Evolutionary conservation across 192 early-diverging fungal species (phyloP), one percentile per base, ranked within the genome.

Genomic region (Coemansia pectinata): DNA sequence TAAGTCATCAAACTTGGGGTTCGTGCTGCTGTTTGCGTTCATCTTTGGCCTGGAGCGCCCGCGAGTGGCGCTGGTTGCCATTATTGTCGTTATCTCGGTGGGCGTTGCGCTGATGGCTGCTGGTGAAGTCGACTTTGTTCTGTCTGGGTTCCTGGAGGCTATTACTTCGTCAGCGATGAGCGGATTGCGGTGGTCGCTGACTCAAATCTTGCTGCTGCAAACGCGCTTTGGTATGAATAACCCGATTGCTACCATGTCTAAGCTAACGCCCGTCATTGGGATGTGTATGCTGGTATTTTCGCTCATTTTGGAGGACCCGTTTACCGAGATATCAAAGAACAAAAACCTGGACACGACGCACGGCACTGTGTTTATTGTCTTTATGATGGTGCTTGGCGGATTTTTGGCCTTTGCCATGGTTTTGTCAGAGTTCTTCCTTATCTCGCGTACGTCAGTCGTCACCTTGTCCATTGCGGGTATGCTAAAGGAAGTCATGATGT

Each of bases 111-210:
- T 98, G 65, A 96, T 96, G 95, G 95, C 95, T 40, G 86, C 88
- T 23, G 86, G 87, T 40, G 96, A 95, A 66, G 90, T 92, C 1
- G 77, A 92, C 44, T 98, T 95, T 87, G 87, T 91, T 12, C 65
- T 86, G 57, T 72, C 78, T 25, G 96, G 95, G 4, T 92, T 93
- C 72, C 41, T 93, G 12, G 85, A 92, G 65, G 94, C 90, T 33
- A 92, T 96, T 74, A 65, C 79, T 6, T 93, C 95, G 1, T 88
- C 94, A 25, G 87, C 91, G 1, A 81, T 95, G 64, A 88, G 92
- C 66, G 96, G 96, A n/a, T 76, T 96, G 52, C 87, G 96, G 38
- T 96, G 95, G 96, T 87, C 92, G 10, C 81, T 96, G 62, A 96
- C 94, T 0, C 93, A 96, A 70, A 83, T 96, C 5, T 76, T 98